Evolutionary conservation across 768 basidiomycete species (phyloP), one percentile per base, ranked within the genome.

Genomic region (Leccinum uliginosum): DNA sequence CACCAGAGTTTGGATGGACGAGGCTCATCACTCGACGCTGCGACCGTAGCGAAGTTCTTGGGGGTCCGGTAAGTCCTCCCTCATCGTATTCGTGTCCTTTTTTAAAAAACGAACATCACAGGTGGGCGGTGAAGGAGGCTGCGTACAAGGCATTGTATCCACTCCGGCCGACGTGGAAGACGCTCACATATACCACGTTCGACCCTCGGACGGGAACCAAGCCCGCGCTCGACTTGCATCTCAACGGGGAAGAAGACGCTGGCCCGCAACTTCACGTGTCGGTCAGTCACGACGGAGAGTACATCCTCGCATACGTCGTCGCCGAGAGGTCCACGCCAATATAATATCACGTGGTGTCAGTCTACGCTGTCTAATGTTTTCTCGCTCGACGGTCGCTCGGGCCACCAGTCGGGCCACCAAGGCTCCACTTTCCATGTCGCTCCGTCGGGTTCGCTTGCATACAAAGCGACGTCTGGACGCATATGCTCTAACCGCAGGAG

Each of bases 61-160:
- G 86, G 84, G 30, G 87, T 92, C 38, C 80, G 91, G 91, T 91
- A 67, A 21, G 49, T 51, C 19, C 15, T 43, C 21, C 17, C 4
- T 38, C 21, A 29, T 49, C 7, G 11, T 10, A 27, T 40, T 3
- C 15, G 30, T 14, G 19, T n/a, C 29, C n/a, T 24, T 23, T 19
- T 60, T 43, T 21, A 23, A 14, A 58, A 50, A 34, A 63, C 26
- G 35, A 11, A 6, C 17, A 50, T 58, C 19, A 21, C 56, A 93
- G 91, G 15, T 94, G 90, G 89, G 77, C 83, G 30, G 80, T 89
- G 19, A 94, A 94, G 63, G 92, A 94, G 71, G 89, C 92, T 0
- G 84, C 85, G 0, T 94, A 93, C 75, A 94, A 94, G 66, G 92
- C 91, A 0, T 65, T 92, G 57, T 91, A 83, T 67, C 91, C 91